Evolutionary conservation across 495 filamentous ascomycete genomes (phyloP), one percentile per base, ranked within the genome.

Genomic region (Emericellopsis terricola): DNA sequence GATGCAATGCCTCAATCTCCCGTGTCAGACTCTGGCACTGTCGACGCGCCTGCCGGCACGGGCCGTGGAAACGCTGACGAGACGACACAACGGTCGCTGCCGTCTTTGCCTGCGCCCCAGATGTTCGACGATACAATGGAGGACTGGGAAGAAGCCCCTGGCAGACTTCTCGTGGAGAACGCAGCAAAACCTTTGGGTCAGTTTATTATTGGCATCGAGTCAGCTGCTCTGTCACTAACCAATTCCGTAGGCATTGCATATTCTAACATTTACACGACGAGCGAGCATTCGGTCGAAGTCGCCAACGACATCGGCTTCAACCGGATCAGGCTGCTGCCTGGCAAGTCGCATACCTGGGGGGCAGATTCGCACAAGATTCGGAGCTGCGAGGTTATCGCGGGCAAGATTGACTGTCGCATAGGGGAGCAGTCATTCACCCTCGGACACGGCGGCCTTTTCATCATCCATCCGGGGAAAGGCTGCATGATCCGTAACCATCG

Each of bases 181-280:
- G 37, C 35, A 9, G 4, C 33, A 4, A 26, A 20, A 10, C 24
- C 17, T 7, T 2, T 15, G 33, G 24, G 33, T 35, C 20, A 35
- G 33, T 35, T 27, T 18, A 1, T 9, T 15, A 17, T 17, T 17
- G 15, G 16, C 29, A n/a, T 31, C 3, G 29, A 16, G 11, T 16
- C 13, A 5, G 20, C 29, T 19, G 14, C 10, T 3, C 6, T 2
- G 8, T 31, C 8, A 18, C 17, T 13, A 18, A 1, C 16, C 14
- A 9, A 38, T 37, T 27, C n/a, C 23, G 7, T 27, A 7, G 8
- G 23, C 23, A n/a, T 57, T 14, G 55, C 53, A 13, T 60, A 50
- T 39, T 62, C 59, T 9, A 55, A 53, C n/a, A 30, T 57, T 5
- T 60, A 47, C 37, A 45, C 60, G 4, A 38, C 46, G 3, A 43